These are phyloP conservation scores for Cornus suecica DNA, from an alignment of 148 eudicot genomes.

Conservation along the genomic window DNA sequence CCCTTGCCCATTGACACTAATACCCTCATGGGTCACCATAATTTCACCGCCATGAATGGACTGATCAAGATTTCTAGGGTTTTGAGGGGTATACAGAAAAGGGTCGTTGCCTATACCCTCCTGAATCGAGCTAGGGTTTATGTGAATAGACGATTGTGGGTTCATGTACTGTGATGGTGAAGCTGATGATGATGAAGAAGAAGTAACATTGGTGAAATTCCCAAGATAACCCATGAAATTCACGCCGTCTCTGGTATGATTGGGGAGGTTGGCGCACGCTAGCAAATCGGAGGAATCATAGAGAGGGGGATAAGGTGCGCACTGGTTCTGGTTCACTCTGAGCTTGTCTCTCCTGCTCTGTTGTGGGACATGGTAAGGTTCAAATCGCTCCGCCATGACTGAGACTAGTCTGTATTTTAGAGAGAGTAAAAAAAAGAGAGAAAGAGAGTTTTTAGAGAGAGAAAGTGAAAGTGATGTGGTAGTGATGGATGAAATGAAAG, in stretches of 20 bases:
- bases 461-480: neutral
- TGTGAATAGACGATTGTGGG: slow-evolving; percentile 21
- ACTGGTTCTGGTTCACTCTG: slow-evolving; percentile 24
- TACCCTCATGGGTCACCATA: slow-evolving; percentile 8
- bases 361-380: slow-evolving; percentile 49
- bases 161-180: slow-evolving; percentile 21
- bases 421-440: slow-evolving; percentile 8
- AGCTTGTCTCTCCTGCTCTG: slow-evolving; percentile 62
- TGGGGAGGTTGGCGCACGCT: neutral
- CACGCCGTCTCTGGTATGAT: slow-evolving; percentile 13
- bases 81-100: slow-evolving; percentile 14
- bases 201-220: neutral
- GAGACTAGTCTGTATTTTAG: neutral
- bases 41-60: slow-evolving; percentile 15
- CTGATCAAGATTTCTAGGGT: slow-evolving; percentile 14
- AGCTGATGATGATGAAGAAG: slow-evolving; percentile 14
- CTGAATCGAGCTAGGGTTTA: slow-evolving; percentile 32
- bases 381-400: slow-evolving; percentile 23
- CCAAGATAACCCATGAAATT: slow-evolving; percentile 31
- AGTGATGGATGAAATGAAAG: no score
- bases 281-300: no score
- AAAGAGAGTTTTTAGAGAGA: slow-evolving; percentile 7
- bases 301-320: no score
- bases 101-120: slow-evolving; percentile 18
- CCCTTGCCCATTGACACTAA: slow-evolving; percentile 20